Evolutionary conservation across 108 stramenopile genomes (phyloP).

Genomic region (Pseudonitzschia multiseries): DNA sequence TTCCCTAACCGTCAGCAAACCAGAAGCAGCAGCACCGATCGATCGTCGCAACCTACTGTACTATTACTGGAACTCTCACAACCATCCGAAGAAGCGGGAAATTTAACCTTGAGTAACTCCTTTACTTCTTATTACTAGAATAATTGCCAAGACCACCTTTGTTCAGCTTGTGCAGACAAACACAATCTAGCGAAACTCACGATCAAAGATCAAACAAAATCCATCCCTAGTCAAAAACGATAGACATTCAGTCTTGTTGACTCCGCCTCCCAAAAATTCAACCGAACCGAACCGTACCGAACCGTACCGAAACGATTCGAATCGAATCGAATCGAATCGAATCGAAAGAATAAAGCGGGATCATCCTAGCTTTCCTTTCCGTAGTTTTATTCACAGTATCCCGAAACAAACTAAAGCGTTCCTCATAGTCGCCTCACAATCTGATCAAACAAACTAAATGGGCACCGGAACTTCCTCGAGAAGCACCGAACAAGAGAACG

Average conservation of each 20-base stretch:
- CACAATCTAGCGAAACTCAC: too few relatives aligned
- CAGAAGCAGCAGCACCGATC: not conserved
- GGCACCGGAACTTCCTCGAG: not conserved
- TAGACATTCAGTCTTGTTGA: too few relatives aligned
- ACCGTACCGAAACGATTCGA: too few relatives aligned
- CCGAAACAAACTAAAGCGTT: not conserved
- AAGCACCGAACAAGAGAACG: not conserved
- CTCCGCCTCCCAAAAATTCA: too few relatives aligned
- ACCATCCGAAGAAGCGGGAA: constrained; percentile 1
- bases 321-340: too few relatives aligned
- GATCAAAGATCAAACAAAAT: too few relatives aligned
- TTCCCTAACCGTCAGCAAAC: not conserved
- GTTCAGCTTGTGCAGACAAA: not conserved
- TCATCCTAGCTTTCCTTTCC: not conserved
- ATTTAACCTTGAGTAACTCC: not conserved
- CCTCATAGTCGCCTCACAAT: not conserved
- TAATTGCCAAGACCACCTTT: not conserved
- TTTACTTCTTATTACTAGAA: not conserved
- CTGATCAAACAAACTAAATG: not conserved
- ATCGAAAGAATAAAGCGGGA: not conserved
- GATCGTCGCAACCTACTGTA: not conserved
- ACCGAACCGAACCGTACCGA: too few relatives aligned
- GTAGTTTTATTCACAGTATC: not conserved
- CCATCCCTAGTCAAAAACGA: too few relatives aligned
- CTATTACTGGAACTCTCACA: not conserved